Base-by-base conservation (phyloP, 257 asterid species). In the Asclepias syriaca region DNA sequence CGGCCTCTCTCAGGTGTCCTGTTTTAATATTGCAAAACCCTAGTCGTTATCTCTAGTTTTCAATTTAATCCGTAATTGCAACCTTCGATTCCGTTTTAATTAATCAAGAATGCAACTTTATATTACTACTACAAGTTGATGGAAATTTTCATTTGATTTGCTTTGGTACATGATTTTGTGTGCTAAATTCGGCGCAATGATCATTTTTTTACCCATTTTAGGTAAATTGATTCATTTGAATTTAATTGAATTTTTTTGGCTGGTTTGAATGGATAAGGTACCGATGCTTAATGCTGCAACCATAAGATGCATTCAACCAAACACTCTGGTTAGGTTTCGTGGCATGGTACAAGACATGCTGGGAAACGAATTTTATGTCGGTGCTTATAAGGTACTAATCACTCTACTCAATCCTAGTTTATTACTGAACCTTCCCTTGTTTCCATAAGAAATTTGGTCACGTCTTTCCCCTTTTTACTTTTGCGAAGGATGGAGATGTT, bases 291-390 rank as follows among this genome's bases (percentile, higher is more conserved):
- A 77, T 77, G 84, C 88, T 18, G 65, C 89, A 66, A 89, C 90
- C 21, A 75, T 94, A 9, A 82, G 74, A 72, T 74, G 87, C 80
- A 66, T 88, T 56, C 84, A 81, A 66, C 93, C 99, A 46, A 88
- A 89, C 77, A 88, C 94, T 43, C 88, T 94, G 67, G 98, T 91
- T 73, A 90, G 92, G 19, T 90, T 88, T 74, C 84, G 99, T 67
- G 99, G 98, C 29, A 91, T 91, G 98, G 81, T 94, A 61, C 98
- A 90, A 76, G 98, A 94, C 77, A 91, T 94, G 98, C 71, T 90
- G 75, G 97, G 95, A 54, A 87, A 81, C 82, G 97, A 89, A 75
- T 88, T 85, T 45, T 94, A 91, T 78, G 87, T 87, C 75, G 99
- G 99, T 53, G 95, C 92, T 78, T 83, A 85, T 70, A 89, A 94